phyloP scores from a whole-genome alignment of 768 basidiomycete genomes.

The Pleurotus tuber-regium region DNA sequence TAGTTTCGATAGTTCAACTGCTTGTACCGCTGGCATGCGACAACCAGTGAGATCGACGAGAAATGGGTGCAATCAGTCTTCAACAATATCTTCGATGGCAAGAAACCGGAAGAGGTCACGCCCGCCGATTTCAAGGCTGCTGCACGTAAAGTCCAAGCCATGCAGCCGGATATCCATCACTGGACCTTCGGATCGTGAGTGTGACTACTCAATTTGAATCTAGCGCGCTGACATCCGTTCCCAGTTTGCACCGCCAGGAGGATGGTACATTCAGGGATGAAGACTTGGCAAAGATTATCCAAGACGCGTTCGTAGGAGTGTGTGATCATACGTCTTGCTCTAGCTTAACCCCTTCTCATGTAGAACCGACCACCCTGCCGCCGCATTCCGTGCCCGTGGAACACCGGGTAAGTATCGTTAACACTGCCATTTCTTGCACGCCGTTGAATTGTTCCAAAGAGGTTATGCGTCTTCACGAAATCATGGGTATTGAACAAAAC shows the following conservation, averaged over 20 bases:
- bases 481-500: conserved; percentile 81
- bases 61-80: conserved; percentile 60
- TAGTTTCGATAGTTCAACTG: conserved; percentile 77
- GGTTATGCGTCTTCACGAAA: conserved; percentile 74
- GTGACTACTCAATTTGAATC: too few species aligned
- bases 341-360: conserved; percentile 8
- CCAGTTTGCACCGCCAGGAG: conserved; percentile 57
- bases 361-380: conserved; percentile 72
- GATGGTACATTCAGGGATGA: conserved; percentile 67
- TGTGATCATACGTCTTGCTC: background rate
- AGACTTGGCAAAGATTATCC: conserved; percentile 64
- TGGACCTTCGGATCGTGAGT: conserved; percentile 71
- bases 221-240: too few species aligned
- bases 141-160: conserved; percentile 33
- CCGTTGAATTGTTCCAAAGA: conserved; percentile 21
- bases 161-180: conserved; percentile 45
- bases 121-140: conserved; percentile 50
- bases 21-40: conserved; percentile 83
- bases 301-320: conserved; percentile 55
- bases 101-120: conserved; percentile 44
- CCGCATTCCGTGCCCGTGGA: conserved; percentile 71
- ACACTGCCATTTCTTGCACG: background rate
- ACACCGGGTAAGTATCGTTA: conserved; percentile 49
- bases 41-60: conserved; percentile 70
- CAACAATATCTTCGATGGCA: conserved; percentile 49